Conservation (phyloP, 139 green algal genomes). For the Choricystis sp. region DNA sequence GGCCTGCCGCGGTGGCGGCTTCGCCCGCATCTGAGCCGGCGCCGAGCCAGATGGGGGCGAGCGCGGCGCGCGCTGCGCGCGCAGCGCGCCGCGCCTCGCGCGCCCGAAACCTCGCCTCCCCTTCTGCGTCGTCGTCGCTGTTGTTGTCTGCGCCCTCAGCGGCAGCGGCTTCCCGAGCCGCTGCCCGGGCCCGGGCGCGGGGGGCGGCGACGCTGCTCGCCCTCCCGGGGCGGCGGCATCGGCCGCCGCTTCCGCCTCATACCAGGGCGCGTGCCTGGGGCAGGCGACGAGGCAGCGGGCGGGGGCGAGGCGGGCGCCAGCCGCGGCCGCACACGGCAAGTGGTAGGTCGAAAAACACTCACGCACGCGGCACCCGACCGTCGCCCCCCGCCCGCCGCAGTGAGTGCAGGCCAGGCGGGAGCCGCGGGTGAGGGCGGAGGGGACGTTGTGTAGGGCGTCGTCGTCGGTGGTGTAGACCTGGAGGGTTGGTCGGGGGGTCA, state of each 20-base stretch:
- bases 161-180: neutral
- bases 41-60: neutral
- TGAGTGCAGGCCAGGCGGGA: constrained; percentile 19
- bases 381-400: constrained; percentile 41
- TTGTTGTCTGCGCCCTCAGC: neutral
- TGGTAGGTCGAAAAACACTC: constrained; percentile 46
- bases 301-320: constrained; percentile 17
- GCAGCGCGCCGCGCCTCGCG: neutral
- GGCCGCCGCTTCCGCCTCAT: neutral
- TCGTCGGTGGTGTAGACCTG: constrained; percentile 37
- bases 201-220: neutral
- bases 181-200: neutral
- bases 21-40: neutral
- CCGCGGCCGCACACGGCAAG: constrained; percentile 32
- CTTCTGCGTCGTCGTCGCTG: neutral
- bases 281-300: constrained; percentile 35
- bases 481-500: neutral
- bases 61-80: neutral
- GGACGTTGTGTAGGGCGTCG: constrained; percentile 21
- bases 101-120: neutral
- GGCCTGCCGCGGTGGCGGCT: neutral
- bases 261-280: constrained; percentile 19
- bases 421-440: constrained; percentile 22
- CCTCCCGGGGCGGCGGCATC: neutral
- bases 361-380: constrained; percentile 48